Conservation (phyloP, 306 rosid genomes). For the Trifolium dubium region DNA sequence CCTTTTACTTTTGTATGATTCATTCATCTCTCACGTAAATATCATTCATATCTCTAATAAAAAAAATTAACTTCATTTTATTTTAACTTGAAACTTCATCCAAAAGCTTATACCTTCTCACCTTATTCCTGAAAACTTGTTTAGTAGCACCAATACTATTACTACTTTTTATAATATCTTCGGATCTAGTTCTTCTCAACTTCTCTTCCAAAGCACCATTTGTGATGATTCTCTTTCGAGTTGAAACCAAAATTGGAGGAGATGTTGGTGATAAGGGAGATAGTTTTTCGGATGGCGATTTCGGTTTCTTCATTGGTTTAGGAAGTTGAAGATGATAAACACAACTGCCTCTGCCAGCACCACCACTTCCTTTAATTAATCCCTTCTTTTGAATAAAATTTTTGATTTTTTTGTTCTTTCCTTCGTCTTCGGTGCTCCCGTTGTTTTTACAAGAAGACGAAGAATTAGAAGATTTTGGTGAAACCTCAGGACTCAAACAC, state of each 20-base stretch:
- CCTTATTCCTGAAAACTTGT: slow-evolving; percentile 80
- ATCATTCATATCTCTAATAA: slow-evolving; percentile 26
- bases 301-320: slow-evolving; percentile 71
- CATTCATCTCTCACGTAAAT: slow-evolving; percentile 24
- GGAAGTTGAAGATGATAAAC: slow-evolving; percentile 44
- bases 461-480: slow-evolving; percentile 76
- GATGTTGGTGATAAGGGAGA: slow-evolving; percentile 46
- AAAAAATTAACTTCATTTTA: not conserved
- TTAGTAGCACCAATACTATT: slow-evolving; percentile 40
- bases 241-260: slow-evolving; percentile 46
- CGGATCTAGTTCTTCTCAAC: slow-evolving; percentile 69
- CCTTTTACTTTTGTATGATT: not conserved
- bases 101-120: slow-evolving; percentile 93
- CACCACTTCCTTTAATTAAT: slow-evolving; percentile 17
- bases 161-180: slow-evolving; percentile 42
- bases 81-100: slow-evolving; percentile 90
- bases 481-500: slow-evolving; percentile 75
- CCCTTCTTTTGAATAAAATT: slow-evolving; percentile 34
- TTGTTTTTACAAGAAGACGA: slow-evolving; percentile 60
- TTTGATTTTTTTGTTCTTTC: slow-evolving; percentile 43
- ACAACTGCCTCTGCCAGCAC: not conserved
- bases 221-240: slow-evolving; percentile 64
- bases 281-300: slow-evolving; percentile 47
- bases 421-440: slow-evolving; percentile 15
- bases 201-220: slow-evolving; percentile 54